A percentile compares a stretch with the other conserved stretches of the same genome.
phyloP scores from a whole-genome alignment of 208 protist species.

The Acanthamoeba lenticulata region DNA sequence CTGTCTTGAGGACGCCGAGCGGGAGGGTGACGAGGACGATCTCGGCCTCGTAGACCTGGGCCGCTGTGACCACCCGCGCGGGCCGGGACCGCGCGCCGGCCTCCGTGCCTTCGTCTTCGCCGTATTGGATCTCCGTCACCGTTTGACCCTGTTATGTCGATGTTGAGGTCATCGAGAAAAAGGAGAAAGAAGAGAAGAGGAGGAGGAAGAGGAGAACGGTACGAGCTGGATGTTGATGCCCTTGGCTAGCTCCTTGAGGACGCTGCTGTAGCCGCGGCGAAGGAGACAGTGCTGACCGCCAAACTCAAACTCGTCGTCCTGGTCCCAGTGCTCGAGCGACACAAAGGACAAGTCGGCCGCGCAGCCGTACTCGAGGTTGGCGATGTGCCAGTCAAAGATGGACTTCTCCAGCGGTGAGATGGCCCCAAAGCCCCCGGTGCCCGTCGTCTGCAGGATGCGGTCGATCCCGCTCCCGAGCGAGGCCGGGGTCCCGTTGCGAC shows the following conservation, averaged over 20 bases:
- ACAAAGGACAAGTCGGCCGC: constrained; percentile 55
- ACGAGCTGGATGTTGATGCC: constrained; percentile 14
- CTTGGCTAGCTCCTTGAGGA: background rate
- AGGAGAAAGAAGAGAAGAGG: background rate
- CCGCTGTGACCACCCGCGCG: background rate
- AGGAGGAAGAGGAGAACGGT: background rate
- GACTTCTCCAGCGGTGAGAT: constrained; percentile 47
- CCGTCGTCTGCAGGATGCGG: constrained; percentile 12
- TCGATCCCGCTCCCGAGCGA: constrained; percentile 21
- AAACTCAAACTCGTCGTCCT: constrained; percentile 71
- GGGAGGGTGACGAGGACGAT: constrained; percentile 60
- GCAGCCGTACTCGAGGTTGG: constrained; percentile 73
- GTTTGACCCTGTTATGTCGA: background rate
- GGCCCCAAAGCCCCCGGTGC: background rate
- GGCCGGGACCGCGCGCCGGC: background rate
- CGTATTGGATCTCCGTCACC: constrained; percentile 13
- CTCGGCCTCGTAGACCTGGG: constrained; percentile 12
- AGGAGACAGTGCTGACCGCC: constrained; percentile 48
- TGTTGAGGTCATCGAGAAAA: background rate
- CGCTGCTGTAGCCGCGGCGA: background rate
- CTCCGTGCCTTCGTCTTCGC: background rate
- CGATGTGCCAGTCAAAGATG: constrained; percentile 71
- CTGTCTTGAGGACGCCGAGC: constrained; percentile 61
- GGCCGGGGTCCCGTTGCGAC: background rate
- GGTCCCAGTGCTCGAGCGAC: constrained; percentile 67